These are phyloP conservation scores for Coccomyxa subellipsoidea DNA, from an alignment of 163 green algal genomes.

Conservation along the genomic window DNA sequence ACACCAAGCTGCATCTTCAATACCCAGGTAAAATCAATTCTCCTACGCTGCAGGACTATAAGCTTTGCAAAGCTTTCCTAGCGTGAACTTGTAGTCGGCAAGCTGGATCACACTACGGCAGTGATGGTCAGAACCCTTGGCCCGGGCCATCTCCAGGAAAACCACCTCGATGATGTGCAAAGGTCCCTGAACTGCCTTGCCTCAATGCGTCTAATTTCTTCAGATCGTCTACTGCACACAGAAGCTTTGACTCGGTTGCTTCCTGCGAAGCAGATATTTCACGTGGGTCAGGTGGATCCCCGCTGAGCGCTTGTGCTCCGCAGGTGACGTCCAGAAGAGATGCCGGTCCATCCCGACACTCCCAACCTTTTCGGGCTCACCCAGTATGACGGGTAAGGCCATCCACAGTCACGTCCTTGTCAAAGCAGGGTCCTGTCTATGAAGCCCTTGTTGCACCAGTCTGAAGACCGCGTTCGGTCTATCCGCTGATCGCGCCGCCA, in stretches of 20 bases:
- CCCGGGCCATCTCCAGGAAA: too few relatives aligned
- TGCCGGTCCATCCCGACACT: conserved; percentile 1
- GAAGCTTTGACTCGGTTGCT: too few relatives aligned
- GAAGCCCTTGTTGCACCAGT: background rate
- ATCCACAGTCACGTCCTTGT: background rate
- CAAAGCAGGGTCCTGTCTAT: background rate
- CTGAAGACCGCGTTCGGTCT: background rate
- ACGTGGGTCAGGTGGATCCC: background rate
- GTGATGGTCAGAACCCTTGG: too few relatives aligned
- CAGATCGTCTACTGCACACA: too few relatives aligned
- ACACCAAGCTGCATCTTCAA: background rate
- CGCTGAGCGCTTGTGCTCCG: background rate
- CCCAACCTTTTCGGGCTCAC: background rate
- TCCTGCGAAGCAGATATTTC: too few relatives aligned
- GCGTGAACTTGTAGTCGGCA: too few relatives aligned
- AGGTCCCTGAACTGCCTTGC: too few relatives aligned
- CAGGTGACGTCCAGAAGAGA: background rate
- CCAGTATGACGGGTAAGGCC: conserved; percentile 3
- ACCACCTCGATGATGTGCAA: too few relatives aligned
- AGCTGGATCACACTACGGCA: too few relatives aligned
- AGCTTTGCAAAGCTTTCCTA: too few relatives aligned
- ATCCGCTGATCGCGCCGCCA: background rate
- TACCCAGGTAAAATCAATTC: background rate
- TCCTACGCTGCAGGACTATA: background rate
- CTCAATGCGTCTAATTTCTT: too few relatives aligned